These are phyloP conservation scores for Ogataea wickerhamii DNA, from an alignment of 805 yeast genomes.

Conservation along the genomic window DNA sequence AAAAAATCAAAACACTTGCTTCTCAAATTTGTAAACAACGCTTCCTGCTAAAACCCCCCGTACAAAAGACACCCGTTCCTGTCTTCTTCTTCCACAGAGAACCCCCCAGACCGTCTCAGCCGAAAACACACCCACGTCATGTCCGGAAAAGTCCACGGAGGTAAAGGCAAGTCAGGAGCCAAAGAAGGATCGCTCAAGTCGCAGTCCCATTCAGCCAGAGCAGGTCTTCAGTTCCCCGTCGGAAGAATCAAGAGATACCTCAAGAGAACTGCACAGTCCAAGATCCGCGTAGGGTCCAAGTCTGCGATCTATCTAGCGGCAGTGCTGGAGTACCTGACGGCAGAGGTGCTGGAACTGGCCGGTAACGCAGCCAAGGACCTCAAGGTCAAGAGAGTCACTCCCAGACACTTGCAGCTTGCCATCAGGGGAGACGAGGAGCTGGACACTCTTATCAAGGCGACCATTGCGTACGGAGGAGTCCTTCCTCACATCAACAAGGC, in stretches of 20 bases:
- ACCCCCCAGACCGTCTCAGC: no score
- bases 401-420: slow-evolving; percentile 94
- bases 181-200: slow-evolving; percentile 53
- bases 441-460: slow-evolving; percentile 88
- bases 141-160: slow-evolving; percentile 90
- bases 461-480: slow-evolving; percentile 98
- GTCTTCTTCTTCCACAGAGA: no score
- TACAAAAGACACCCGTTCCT: no score
- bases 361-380: slow-evolving; percentile 98
- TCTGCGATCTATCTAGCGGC: slow-evolving; percentile 94
- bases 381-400: slow-evolving; percentile 94
- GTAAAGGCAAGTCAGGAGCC: slow-evolving; percentile 92
- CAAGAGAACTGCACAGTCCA: slow-evolving; percentile 81
- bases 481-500: slow-evolving; percentile 90
- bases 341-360: slow-evolving; percentile 95
- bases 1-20: no score
- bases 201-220: slow-evolving; percentile 90
- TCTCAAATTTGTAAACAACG: no score
- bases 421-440: slow-evolving; percentile 98
- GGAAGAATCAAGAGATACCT: slow-evolving; percentile 98
- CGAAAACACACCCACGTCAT: slow-evolving; percentile 33
- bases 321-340: slow-evolving; percentile 91
- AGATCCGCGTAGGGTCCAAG: slow-evolving; percentile 66
- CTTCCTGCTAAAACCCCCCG: no score
- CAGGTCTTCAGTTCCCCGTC: slow-evolving; percentile 95